phyloP scores from a whole-genome alignment of 2,329 filamentous ascomycete genomes.

The Pseudocercospora fuligena region DNA sequence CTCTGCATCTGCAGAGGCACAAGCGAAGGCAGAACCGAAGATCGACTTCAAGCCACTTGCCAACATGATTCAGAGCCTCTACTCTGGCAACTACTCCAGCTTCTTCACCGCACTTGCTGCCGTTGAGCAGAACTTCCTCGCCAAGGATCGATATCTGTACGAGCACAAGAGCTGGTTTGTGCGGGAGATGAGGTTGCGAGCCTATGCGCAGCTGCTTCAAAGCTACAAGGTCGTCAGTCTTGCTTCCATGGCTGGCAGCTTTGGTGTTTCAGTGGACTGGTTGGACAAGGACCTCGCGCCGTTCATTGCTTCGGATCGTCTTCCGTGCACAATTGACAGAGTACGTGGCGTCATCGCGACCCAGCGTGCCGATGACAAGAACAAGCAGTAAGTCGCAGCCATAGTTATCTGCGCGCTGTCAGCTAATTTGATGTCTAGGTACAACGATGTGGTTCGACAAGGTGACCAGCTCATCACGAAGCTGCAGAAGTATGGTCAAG shows the following conservation, averaged over 20 bases:
- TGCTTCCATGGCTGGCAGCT: conserved; percentile 95
- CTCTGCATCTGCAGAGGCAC: conserved; percentile 58
- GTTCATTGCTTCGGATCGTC: conserved; percentile 93
- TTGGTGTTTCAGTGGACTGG: conserved; percentile 95
- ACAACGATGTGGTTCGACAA: conserved; percentile 96
- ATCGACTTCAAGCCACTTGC: conserved; percentile 90
- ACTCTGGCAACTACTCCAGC: conserved; percentile 89
- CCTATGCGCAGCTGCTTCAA: conserved; percentile 95
- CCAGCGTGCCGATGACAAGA: conserved; percentile 97
- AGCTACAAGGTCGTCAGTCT: conserved; percentile 97
- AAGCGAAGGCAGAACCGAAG: conserved; percentile 77
- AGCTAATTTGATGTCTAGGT: conserved; percentile 48
- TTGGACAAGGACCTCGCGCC: conserved; percentile 93
- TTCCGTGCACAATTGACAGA: conserved; percentile 96
- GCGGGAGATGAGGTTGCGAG: conserved; percentile 94
- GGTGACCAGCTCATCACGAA: conserved; percentile 98
- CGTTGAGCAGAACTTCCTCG: conserved; percentile 93
- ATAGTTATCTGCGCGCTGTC: background rate
- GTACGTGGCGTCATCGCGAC: conserved; percentile 98
- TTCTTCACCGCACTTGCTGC: conserved; percentile 90
- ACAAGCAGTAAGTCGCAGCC: conserved; percentile 73
- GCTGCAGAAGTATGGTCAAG: conserved; percentile 98
- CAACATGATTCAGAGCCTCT: conserved; percentile 86
- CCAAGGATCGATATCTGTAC: conserved; percentile 89
- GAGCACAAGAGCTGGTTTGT: conserved; percentile 98